phyloP scores from a whole-genome alignment of 169 alveolate genomes.

The Eimeria acervulina region DNA sequence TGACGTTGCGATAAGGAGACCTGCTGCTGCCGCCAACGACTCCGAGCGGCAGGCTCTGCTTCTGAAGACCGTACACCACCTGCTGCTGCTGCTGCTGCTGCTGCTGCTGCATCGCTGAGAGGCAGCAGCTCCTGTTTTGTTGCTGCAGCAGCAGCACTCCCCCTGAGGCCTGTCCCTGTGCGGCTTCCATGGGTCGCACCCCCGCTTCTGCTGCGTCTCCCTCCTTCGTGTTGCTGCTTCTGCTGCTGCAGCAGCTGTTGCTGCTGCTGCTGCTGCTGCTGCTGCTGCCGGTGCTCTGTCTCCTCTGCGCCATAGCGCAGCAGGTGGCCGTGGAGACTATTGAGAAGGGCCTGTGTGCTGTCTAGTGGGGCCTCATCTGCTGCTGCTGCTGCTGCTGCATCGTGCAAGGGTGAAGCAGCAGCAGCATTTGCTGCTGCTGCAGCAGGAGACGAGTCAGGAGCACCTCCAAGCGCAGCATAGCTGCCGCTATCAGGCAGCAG shows the following conservation, averaged over 20 bases:
- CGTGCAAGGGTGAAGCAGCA: neutral
- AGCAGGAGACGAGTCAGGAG: neutral
- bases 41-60: neutral
- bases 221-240: neutral
- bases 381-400: conserved; percentile 40
- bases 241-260: neutral
- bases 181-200: neutral
- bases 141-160: conserved; percentile 4
- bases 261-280: too few relatives aligned
- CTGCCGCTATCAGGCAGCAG: conserved; percentile 51
- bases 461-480: neutral
- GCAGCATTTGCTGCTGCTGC: neutral
- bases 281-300: conserved; percentile 7
- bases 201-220: conserved; percentile 50
- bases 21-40: conserved; percentile 18
- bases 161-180: neutral
- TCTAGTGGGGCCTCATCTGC: neutral
- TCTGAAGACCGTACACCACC: neutral
- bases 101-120: conserved; percentile 24
- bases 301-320: conserved; percentile 49
- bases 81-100: conserved; percentile 35
- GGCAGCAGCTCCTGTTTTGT: conserved; percentile 8
- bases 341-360: conserved; percentile 14
- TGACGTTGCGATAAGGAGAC: neutral
- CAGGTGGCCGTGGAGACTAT: conserved; percentile 7